phyloP scores from a whole-genome alignment of 352 stramenopile genomes.

The Phytophthora fragariaefolia region DNA sequence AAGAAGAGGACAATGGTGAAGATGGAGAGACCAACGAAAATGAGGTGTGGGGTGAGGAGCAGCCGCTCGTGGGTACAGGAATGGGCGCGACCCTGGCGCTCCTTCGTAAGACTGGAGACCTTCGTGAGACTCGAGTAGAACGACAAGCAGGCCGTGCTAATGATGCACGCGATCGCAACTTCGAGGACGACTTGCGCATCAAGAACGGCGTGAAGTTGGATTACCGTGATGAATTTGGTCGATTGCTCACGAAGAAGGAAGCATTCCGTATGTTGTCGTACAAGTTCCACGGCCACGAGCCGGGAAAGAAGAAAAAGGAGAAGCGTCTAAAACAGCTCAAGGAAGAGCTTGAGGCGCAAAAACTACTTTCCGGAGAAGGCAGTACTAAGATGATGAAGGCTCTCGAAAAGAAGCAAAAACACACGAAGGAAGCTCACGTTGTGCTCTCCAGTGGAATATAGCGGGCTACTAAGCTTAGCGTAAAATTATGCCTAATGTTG shows the following conservation, averaged over 20 bases:
- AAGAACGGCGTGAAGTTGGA: constrained; percentile 94
- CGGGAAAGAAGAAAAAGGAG: constrained; percentile 98
- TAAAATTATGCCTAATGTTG: too few relatives aligned
- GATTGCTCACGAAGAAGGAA: constrained; percentile 97
- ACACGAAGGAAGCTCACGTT: constrained; percentile 83
- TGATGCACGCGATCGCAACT: constrained; percentile 94
- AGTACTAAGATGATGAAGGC: constrained; percentile 88
- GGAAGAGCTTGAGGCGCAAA: constrained; percentile 78
- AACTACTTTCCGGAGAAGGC: constrained; percentile 77
- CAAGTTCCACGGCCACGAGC: constrained; percentile 98
- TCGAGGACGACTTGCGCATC: constrained; percentile 85
- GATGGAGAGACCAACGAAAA: constrained; percentile 63
- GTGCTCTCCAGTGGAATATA: constrained; percentile 79
- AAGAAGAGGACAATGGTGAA: constrained; percentile 49
- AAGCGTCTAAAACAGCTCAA: constrained; percentile 92
- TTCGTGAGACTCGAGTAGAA: constrained; percentile 88
- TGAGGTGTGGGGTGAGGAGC: constrained; percentile 80
- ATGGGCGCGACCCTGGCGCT: constrained; percentile 94
- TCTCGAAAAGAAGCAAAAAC: constrained; percentile 86
- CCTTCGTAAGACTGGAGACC: constrained; percentile 93
- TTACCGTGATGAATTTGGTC: constrained; percentile 97
- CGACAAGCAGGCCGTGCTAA: constrained; percentile 94
- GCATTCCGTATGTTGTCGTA: constrained; percentile 98
- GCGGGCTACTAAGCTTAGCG: neutral
- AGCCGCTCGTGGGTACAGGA: constrained; percentile 84